Percentiles rank a stretch among this genome's conserved stretches.
Conservation (phyloP, 1,284 basidiomycete genomes). For the Sporisorium graminicola region DNA sequence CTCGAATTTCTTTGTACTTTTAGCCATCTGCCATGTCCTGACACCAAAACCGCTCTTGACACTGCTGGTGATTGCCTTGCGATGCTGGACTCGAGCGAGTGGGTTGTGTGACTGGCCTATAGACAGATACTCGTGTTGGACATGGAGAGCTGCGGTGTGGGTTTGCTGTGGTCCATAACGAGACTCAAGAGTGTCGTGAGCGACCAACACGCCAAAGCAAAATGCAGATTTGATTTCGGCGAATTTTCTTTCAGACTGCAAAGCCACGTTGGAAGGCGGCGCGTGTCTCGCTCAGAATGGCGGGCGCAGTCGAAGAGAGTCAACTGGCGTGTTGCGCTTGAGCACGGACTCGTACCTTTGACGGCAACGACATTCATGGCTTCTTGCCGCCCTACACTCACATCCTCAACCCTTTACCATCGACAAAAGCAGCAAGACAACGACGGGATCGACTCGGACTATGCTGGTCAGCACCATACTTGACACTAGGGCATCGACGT, state of each 20-base stretch:
- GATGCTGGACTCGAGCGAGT: not conserved
- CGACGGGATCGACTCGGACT: not conserved
- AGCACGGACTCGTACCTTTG: too few relatives aligned
- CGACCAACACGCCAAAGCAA: too few relatives aligned
- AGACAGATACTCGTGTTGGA: not conserved
- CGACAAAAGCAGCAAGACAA: not conserved
- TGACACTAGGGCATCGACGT: not conserved
- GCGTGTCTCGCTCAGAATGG: not conserved
- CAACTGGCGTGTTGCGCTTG: too few relatives aligned
- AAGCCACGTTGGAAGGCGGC: too few relatives aligned
- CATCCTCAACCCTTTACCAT: not conserved
- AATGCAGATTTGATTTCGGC: not conserved
- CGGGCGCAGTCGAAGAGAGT: too few relatives aligned
- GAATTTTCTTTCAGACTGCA: too few relatives aligned
- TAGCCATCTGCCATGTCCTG: conserved; percentile 7
- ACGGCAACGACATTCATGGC: not conserved
- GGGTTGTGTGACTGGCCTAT: not conserved
- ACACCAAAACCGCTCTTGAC: not conserved
- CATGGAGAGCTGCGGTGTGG: too few relatives aligned
- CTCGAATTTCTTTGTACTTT: conserved; percentile 14
- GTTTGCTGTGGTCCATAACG: not conserved
- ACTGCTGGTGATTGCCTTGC: not conserved
- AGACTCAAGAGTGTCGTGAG: not conserved
- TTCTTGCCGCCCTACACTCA: not conserved
- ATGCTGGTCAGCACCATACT: not conserved